A percentile compares a stretch with the other conserved stretches of the same genome.
These are phyloP conservation scores for Teunomyces cretensis DNA, from an alignment of 805 yeast genomes.

Conservation along the genomic window DNA sequence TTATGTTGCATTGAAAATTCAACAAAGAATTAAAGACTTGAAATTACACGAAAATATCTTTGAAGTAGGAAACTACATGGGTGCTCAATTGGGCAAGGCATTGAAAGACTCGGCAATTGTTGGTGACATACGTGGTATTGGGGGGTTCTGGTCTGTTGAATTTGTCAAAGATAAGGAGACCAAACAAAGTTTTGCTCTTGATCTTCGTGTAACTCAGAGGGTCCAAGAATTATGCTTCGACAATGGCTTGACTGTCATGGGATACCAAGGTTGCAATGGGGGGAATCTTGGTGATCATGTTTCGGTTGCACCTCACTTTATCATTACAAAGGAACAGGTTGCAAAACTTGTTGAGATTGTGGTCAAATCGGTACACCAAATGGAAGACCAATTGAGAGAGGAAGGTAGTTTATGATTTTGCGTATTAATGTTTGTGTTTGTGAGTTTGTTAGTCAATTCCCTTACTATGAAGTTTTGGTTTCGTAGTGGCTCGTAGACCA, in stretches of 20 bases:
- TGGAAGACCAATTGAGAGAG: slow-evolving; percentile 13
- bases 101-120: slow-evolving; percentile 20
- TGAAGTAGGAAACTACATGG: slow-evolving; percentile 44
- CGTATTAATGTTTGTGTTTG: background rate
- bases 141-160: slow-evolving; percentile 60
- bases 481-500: background rate
- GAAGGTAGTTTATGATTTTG: background rate
- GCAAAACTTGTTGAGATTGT: slow-evolving; percentile 40
- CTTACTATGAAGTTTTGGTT: no score
- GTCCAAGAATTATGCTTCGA: slow-evolving; percentile 34
- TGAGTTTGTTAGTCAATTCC: background rate
- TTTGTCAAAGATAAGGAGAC: slow-evolving; percentile 53
- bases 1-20: slow-evolving; percentile 26
- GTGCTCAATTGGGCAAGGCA: slow-evolving; percentile 24
- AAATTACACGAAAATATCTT: slow-evolving; percentile 40
- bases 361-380: slow-evolving; percentile 39
- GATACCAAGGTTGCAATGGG: slow-evolving; percentile 43
- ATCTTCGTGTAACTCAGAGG: slow-evolving; percentile 35
- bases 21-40: slow-evolving; percentile 30
- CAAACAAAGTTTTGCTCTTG: slow-evolving; percentile 46
- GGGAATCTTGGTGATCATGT: slow-evolving; percentile 44
- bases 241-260: slow-evolving; percentile 52
- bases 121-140: slow-evolving; percentile 65
- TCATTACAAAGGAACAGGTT: slow-evolving; percentile 42
- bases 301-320: slow-evolving; percentile 48